These are phyloP conservation scores for Paratinospora sagittata DNA, from an alignment of 164 flowering plant genomes.

Conservation along the genomic window DNA sequence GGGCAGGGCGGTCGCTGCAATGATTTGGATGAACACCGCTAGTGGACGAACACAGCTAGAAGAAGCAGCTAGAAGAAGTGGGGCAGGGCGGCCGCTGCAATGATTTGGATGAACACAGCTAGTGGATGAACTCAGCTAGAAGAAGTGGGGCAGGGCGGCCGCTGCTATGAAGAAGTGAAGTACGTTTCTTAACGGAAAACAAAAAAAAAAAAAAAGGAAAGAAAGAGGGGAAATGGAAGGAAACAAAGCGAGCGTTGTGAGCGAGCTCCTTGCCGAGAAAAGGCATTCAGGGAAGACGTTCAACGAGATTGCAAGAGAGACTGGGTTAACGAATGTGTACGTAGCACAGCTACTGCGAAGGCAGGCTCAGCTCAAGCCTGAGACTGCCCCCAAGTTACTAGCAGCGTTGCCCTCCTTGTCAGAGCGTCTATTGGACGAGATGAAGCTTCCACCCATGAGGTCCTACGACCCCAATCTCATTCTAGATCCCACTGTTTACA, in stretches of 20 bases:
- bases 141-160: too few relatives aligned
- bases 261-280: conserved; percentile 36
- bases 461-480: conserved; percentile 60
- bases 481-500: conserved; percentile 80
- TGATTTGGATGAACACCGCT: too few relatives aligned
- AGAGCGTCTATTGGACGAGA: conserved; percentile 47
- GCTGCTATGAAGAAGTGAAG: too few relatives aligned
- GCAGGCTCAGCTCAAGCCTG: conserved; percentile 81
- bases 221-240: conserved; percentile 1
- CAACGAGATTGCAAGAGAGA: conserved; percentile 56
- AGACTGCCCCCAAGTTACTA: conserved; percentile 50
- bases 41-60: too few relatives aligned
- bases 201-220: too few relatives aligned
- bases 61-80: too few relatives aligned
- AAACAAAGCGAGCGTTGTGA: conserved; percentile 23
- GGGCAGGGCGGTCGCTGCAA: too few relatives aligned
- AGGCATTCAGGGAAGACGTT: conserved; percentile 56
- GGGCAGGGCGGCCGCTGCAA: too few relatives aligned
- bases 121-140: too few relatives aligned
- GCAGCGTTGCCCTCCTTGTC: conserved; percentile 58
- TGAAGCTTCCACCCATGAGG: conserved; percentile 74
- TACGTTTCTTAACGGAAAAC: too few relatives aligned
- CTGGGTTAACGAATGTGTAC: conserved; percentile 88
- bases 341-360: conserved; percentile 83
- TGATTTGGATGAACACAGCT: too few relatives aligned